Percentiles rank a stretch among this genome's conserved stretches.
phyloP scores from a whole-genome alignment of 108 stramenopile genomes.

The Skeletonema marinoi region DNA sequence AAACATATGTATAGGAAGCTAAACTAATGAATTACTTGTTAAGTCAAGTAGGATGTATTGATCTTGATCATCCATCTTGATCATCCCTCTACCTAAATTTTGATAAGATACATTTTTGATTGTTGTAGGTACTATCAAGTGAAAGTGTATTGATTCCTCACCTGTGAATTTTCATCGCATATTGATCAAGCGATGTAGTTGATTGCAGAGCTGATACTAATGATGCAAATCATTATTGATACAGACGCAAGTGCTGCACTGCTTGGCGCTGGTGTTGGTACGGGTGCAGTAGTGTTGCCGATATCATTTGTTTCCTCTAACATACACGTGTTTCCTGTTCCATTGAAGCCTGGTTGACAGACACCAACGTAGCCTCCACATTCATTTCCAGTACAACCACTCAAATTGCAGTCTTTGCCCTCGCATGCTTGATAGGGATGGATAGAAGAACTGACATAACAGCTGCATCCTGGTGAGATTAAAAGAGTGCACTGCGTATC shows the following conservation, averaged over 20 bases:
- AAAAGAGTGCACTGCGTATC: not conserved
- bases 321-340: not conserved
- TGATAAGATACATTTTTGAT: too few relatives aligned
- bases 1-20: not conserved
- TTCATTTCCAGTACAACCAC: conserved; percentile 1
- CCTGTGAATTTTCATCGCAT: too few relatives aligned
- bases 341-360: not conserved
- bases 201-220: not conserved
- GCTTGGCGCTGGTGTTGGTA: not conserved
- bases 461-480: not conserved
- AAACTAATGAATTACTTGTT: too few relatives aligned
- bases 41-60: too few relatives aligned
- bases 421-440: not conserved
- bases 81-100: too few relatives aligned
- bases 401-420: not conserved
- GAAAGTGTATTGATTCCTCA: too few relatives aligned
- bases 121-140: too few relatives aligned
- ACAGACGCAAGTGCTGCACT: not conserved
- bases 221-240: not conserved
- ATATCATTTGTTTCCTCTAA: not conserved
- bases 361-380: not conserved
- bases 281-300: not conserved
- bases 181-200: not conserved
- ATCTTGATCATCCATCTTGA: too few relatives aligned
- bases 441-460: not conserved